These are phyloP conservation scores for Cordyceps cicadae DNA, from an alignment of 2,329 filamentous ascomycete species.

Conservation along the genomic window DNA sequence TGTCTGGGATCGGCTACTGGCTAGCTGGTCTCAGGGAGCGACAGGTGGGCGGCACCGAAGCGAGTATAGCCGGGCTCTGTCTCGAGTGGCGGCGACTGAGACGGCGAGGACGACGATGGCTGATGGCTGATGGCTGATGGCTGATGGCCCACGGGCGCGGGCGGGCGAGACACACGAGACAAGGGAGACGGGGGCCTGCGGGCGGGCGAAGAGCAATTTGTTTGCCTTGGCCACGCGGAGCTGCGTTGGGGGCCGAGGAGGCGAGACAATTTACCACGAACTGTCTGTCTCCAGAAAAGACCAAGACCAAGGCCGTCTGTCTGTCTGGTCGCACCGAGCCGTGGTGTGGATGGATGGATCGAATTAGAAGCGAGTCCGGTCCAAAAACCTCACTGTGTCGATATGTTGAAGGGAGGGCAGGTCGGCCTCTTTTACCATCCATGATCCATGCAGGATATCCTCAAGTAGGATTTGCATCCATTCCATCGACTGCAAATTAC, in stretches of 20 bases:
- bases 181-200: slow-evolving; percentile 4
- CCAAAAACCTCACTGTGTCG: slow-evolving; percentile 8
- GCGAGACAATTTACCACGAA: slow-evolving; percentile 5
- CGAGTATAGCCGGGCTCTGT: background rate
- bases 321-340: background rate
- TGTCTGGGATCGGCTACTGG: background rate
- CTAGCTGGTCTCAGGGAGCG: background rate
- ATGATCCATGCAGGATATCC: background rate
- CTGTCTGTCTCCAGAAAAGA: background rate
- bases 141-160: background rate
- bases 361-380: background rate
- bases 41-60: background rate
- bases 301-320: background rate
- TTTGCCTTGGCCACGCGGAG: slow-evolving; percentile 7
- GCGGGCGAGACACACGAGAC: slow-evolving; percentile 8
- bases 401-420: background rate
- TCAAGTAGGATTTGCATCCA: background rate
- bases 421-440: slow-evolving; percentile 4
- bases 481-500: background rate
- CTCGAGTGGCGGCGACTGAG: background rate
- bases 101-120: background rate
- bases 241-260: background rate
- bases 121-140: too few relatives aligned
- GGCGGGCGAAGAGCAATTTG: background rate
- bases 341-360: background rate